Evolutionary conservation across 441 rosid species (phyloP), one percentile per base, ranked within the genome.

Genomic region (Breynia disticha): DNA sequence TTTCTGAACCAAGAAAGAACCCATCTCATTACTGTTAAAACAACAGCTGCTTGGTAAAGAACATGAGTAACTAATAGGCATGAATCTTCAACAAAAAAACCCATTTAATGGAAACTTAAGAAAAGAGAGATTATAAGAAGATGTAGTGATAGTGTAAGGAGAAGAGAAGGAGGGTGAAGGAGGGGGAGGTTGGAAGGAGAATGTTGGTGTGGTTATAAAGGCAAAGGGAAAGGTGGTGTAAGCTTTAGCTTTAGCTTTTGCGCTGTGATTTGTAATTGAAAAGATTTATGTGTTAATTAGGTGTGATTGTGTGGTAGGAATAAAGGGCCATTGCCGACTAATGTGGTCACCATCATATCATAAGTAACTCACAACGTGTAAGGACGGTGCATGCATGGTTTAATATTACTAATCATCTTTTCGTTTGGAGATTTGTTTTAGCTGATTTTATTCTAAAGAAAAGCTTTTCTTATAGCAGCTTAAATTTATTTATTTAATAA

Each of bases 1-100:
- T 68, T 67, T 12, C 74, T 67, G 38, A 87, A 68, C 79, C 85
- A 82, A 1, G 87, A 67, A 19, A 76, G 46, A 15, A 75, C 62
- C 95, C 97, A 87, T 67, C 97, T 74, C n/a, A 83, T 20, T 35
- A 87, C 55, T n/a, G 97, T 79, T 50, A 87, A 61, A 12, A 73
- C 57, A 45, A 84, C 71, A 11, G 95, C 96, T 46, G 85, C 71
- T 66, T 80, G 67, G 86, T 90, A 82, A 19, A 90, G 70, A 21
- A 81, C 50, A 37, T 87, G 86, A 28, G 79, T 68, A 19, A 76
- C 54, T 0, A 81, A 67, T 48, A 76, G 60, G 55, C 80, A 62
- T 0, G 91, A 78, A 56, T 83, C 85, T 43, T 83, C 96, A 16
- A 72, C 70, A 46, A 82, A 79, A 72, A 83, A 74, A 55, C 89